Percentiles rank a stretch among this genome's conserved stretches.
phyloP scores from a whole-genome alignment of 192 early-diverging fungal species.

The Coemansia sp. region DNA sequence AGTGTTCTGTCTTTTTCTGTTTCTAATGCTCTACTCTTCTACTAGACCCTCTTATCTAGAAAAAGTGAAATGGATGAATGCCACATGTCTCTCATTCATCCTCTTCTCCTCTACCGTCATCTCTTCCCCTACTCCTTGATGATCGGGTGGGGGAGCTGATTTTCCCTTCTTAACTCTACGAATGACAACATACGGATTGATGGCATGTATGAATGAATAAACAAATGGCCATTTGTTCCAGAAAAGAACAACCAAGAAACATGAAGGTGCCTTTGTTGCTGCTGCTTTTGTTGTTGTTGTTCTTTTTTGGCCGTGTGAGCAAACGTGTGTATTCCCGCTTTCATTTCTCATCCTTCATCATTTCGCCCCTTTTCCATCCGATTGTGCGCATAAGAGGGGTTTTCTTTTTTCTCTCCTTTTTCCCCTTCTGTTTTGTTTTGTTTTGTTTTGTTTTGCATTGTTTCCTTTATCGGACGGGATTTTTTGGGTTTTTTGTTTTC shows the following conservation, averaged over 20 bases:
- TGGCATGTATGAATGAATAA: background rate
- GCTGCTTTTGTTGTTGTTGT: background rate
- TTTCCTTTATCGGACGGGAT: background rate
- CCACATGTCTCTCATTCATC: no score
- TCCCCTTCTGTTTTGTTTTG: background rate
- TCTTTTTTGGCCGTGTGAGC: constrained; percentile 5
- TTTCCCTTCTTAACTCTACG: background rate
- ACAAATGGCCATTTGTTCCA: background rate
- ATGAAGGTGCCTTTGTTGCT: background rate
- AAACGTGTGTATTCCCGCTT: background rate
- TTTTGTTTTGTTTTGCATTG: background rate
- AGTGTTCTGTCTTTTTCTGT: background rate
- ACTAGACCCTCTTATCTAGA: background rate
- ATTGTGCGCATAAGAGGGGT: background rate
- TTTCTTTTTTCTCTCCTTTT: background rate
- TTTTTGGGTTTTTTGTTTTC: background rate
- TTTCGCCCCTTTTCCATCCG: background rate
- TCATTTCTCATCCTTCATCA: background rate
- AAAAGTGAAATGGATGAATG: no score
- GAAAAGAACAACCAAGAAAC: background rate
- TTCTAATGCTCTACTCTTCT: background rate
- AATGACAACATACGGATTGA: background rate
- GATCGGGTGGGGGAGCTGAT: no score
- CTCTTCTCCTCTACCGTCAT: background rate
- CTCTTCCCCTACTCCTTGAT: background rate